A percentile compares a stretch with the other conserved stretches of the same genome.
phyloP scores from a whole-genome alignment of 306 rosid species.

The Medicago lupulina region DNA sequence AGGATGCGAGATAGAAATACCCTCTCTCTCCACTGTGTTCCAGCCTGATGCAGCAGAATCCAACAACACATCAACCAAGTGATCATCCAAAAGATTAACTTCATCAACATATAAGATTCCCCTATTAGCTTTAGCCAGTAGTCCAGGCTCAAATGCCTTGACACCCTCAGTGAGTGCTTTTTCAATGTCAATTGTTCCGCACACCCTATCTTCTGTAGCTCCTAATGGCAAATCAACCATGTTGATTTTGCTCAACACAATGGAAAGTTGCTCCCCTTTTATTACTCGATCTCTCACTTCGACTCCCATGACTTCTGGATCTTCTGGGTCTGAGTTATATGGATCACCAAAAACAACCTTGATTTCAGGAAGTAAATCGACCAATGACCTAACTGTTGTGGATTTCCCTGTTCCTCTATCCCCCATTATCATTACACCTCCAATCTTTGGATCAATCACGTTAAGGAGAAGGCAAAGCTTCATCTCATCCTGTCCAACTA shows the following conservation, averaged over 20 bases:
- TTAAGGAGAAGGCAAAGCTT: slow-evolving; percentile 89
- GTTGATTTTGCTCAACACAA: slow-evolving; percentile 73
- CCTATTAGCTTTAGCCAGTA: slow-evolving; percentile 93
- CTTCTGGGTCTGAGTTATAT: slow-evolving; percentile 90
- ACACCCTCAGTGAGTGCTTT: slow-evolving; percentile 95
- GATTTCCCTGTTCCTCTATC: slow-evolving; percentile 96
- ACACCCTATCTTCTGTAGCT: slow-evolving; percentile 95
- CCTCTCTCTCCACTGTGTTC: slow-evolving; percentile 99
- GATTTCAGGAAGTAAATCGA: slow-evolving; percentile 93
- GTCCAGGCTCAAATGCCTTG: slow-evolving; percentile 95
- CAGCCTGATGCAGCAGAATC: slow-evolving; percentile 99
- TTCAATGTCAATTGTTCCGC: slow-evolving; percentile 96
- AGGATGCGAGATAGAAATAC: slow-evolving; percentile 92
- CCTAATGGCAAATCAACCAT: slow-evolving; percentile 98
- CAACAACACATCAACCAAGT: slow-evolving; percentile 87
- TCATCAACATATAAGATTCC: slow-evolving; percentile 96
- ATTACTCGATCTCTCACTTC: slow-evolving; percentile 75
- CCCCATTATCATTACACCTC: slow-evolving; percentile 99
- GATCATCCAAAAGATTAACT: slow-evolving; percentile 95
- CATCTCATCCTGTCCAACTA: slow-evolving; percentile 99
- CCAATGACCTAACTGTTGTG: slow-evolving; percentile 82
- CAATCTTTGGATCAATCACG: slow-evolving; percentile 93
- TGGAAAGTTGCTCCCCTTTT: slow-evolving; percentile 72
- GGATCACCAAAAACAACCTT: slow-evolving; percentile 87
- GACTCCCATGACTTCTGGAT: slow-evolving; percentile 88